A percentile compares a stretch with the other conserved stretches of the same genome.
These are phyloP conservation scores for Rusavskia elegans DNA, from an alignment of 495 filamentous ascomycete genomes.

Conservation along the genomic window DNA sequence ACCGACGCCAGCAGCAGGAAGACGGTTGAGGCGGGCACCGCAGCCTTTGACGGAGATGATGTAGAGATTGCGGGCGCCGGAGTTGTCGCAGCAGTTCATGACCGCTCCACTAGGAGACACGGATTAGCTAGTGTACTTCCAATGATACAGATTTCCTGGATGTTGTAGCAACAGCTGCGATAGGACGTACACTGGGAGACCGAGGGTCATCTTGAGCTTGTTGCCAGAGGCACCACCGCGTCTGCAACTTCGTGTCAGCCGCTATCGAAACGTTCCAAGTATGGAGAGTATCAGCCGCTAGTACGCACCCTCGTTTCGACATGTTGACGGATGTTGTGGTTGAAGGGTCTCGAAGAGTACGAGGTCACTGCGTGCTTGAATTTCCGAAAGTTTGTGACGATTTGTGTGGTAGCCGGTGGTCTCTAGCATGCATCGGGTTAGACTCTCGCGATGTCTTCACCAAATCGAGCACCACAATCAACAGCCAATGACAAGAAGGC, in stretches of 20 bases:
- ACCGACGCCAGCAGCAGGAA: constrained; percentile 93
- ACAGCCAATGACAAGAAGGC: neutral
- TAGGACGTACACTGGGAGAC: constrained; percentile 88
- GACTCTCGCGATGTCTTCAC: neutral
- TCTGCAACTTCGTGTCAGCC: constrained; percentile 26
- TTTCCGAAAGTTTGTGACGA: neutral
- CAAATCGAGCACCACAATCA: neutral
- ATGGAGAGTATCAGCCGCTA: neutral
- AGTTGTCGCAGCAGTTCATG: constrained; percentile 97
- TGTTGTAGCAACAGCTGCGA: neutral
- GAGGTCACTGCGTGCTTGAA: neutral
- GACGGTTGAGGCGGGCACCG: constrained; percentile 93
- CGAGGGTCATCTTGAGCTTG: constrained; percentile 99
- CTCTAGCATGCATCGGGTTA: constrained; percentile 1
- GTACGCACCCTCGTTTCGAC: constrained; percentile 40
- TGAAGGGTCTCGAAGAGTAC: neutral
- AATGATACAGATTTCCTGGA: neutral
- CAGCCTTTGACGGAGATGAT: constrained; percentile 99
- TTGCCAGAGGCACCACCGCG: constrained; percentile 90
- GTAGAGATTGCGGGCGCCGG: constrained; percentile 96
- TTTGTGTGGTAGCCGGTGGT: neutral
- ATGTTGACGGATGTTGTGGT: constrained; percentile 22
- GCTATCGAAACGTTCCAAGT: constrained; percentile 1
- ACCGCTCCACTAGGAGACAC: constrained; percentile 58
- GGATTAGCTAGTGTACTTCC: neutral